Conservation (phyloP, 495 filamentous ascomycete genomes). For the Penicillium turbatum region DNA sequence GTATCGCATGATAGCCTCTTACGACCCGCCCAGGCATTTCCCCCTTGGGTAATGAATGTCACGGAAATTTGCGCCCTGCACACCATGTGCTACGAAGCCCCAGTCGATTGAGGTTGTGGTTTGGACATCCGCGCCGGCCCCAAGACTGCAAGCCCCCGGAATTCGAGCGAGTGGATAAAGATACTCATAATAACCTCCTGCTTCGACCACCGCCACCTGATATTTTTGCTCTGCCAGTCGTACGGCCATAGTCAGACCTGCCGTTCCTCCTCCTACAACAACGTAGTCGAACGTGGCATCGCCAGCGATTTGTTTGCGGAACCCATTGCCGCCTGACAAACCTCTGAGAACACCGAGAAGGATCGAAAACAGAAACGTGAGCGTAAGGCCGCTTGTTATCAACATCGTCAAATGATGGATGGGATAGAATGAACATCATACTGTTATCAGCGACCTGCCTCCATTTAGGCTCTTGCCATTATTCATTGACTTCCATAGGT, state of each 20-base stretch:
- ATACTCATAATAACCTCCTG: slow-evolving; percentile 54
- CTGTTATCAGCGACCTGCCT: too few relatives aligned
- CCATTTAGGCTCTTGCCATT: too few relatives aligned
- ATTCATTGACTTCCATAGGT: too few relatives aligned
- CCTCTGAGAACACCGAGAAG: not conserved
- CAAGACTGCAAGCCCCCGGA: slow-evolving; percentile 35
- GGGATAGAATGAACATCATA: too few relatives aligned
- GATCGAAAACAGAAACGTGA: not conserved
- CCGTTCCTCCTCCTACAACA: slow-evolving; percentile 51
- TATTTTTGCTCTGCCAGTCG: slow-evolving; percentile 38
- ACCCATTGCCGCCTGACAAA: not conserved
- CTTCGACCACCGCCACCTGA: slow-evolving; percentile 51
- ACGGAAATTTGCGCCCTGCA: slow-evolving; percentile 31
- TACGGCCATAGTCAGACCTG: slow-evolving; percentile 43
- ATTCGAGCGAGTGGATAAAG: slow-evolving; percentile 41
- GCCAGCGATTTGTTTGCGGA: not conserved
- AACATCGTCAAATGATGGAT: too few relatives aligned
- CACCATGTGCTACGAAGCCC: slow-evolving; percentile 36
- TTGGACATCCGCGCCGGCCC: slow-evolving; percentile 29
- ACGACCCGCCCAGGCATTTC: slow-evolving; percentile 40
- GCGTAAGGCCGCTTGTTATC: too few relatives aligned
- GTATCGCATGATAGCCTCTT: slow-evolving; percentile 5
- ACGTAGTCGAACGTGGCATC: slow-evolving; percentile 45
- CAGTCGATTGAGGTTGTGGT: slow-evolving; percentile 45
- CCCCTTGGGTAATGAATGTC: slow-evolving; percentile 39